Base-by-base conservation (phyloP, 306 rosid genomes). In the Hippophae tibetana region DNA sequence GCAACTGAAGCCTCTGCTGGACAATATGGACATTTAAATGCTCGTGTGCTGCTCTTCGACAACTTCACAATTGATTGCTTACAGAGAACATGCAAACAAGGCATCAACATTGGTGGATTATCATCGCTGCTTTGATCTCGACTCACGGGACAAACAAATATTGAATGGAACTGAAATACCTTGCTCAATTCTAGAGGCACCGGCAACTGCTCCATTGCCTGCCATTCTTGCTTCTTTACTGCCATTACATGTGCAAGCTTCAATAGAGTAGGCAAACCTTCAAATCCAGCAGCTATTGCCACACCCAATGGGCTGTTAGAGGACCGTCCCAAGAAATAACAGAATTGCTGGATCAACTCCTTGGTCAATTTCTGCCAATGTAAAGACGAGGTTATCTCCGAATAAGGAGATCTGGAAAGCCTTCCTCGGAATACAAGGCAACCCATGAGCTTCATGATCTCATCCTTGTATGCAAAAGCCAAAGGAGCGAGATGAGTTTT, bases 211-310 rank as follows among this genome's bases (percentile, higher is more conserved):
- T 77, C 79, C 85, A 85, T 85, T 7, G 78, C 86, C 62, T 57
- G 89, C 97, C 97, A 89, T 67, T 85, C 97, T 56, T 79, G 89
- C 86, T 83, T 83, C 82, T 85, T 89, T 10, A 81, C 86, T 11
- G 95, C 81, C 95, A 89, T 85, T 68, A 89, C 94, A 70, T 79
- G 83, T 57, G 82, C 89, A 71, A 85, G 69, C 79, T 89, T 89
- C 64, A 89, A 61, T 66, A 89, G 82, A 51, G 89, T 83, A 47
- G 90, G 97, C 70, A 89, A 68, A 49, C 90, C 95, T 71, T 85
- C 86, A 61, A 81, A 78, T 42, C 97, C 97, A 11, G 95, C 97
- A 1, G 90, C 83, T 52, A 85, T 69, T 46, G 78, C 86, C 74
- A 89, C 73, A 43, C 83, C 67, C 70, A 89, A 72, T 10, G 97